Base-by-base conservation (phyloP, 2,329 filamentous ascomycete species). In the Monilinia aucupariae region DNA sequence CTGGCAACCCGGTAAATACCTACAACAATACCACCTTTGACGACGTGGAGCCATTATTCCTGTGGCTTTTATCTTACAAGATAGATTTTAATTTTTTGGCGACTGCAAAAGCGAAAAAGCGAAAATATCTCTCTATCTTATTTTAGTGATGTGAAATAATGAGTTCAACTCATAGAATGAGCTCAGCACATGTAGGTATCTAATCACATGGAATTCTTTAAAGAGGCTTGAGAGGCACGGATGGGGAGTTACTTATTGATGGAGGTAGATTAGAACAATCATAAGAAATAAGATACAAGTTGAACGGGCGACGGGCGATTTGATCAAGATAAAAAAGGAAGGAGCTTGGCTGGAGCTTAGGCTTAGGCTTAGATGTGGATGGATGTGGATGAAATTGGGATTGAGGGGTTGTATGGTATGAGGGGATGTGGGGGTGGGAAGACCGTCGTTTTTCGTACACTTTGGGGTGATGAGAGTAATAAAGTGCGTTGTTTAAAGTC, bases 1-100 rank as follows among this genome's bases (percentile, higher is more conserved):
- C 66, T 72, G 66, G 70, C 67, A 70, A 70, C 68, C 70, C 70
- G 71, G 71, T 70, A 72, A 67, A 73, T 72, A 72, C 66, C 71
- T 59, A 53, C 54, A 63, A 68, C 66, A 68, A 64, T 64, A 68
- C 66, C 64, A 68, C 66, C 64, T 68, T 70, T 69, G 66, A 72
- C 68, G 67, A 72, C 67, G 68, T 70, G 68, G 51, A 61, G 50
- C 51, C 54, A 60, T 52, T 43, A 41, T 39, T 63, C 43, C 48
- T 66, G 61, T 60, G 55, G 45, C 60, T 63, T 59, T 51, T 25
- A 51, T 59, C 47, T 62, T 41, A 58, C 25, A 58, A 63, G 55
- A 63, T 60, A 59, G 41, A 52, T 51, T 53, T 55, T 27, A 43
- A 45, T 48, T 45, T 53, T 56, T 56, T 56, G 54, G 54, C 54